Conservation (phyloP, 495 filamentous ascomycete species). For the Penicillium manginii region DNA sequence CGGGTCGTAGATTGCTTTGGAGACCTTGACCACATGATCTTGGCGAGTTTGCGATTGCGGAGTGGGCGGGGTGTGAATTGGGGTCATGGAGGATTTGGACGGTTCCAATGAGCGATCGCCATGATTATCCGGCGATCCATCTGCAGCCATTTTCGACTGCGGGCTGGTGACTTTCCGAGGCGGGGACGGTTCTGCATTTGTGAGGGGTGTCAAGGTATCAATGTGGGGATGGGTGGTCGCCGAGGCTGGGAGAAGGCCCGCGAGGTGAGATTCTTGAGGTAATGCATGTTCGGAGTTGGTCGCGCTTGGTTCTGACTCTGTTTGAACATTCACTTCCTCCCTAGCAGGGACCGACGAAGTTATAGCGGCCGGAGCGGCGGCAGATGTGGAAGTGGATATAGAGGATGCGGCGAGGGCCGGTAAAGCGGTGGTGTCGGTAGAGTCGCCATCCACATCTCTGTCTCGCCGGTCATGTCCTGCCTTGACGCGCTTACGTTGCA, state of each 20-base stretch:
- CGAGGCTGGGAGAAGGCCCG: conserved; percentile 21
- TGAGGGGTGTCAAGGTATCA: conserved; percentile 74
- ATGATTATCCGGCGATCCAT: conserved; percentile 20
- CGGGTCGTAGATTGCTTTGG: conserved; percentile 75
- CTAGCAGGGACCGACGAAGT: conserved; percentile 18
- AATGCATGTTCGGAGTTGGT: conserved; percentile 68
- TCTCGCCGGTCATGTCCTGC: conserved; percentile 43
- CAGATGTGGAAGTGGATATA: conserved; percentile 20
- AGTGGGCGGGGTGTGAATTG: conserved; percentile 54
- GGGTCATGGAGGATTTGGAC: conserved; percentile 45
- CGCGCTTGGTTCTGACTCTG: conserved; percentile 10
- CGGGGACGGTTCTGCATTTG: conserved; percentile 75
- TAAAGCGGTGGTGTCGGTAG: conserved; percentile 6
- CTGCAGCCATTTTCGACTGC: conserved; percentile 38
- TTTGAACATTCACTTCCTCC: conserved; percentile 15
- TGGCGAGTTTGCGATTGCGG: conserved; percentile 64
- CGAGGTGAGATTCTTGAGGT: conserved; percentile 53
- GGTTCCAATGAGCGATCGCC: conserved; percentile 19
- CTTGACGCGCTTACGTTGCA: conserved; percentile 57
- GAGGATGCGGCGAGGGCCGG: conserved; percentile 12
- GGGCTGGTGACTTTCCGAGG: conserved; percentile 61
- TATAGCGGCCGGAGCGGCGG: conserved; percentile 9
- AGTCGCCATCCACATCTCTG: conserved; percentile 29
- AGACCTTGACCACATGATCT: conserved; percentile 65
- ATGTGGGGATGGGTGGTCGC: conserved; percentile 53